Base-by-base conservation (phyloP, 2,329 filamentous ascomycete species). In the Ophiostoma himal-ulmi region DNA sequence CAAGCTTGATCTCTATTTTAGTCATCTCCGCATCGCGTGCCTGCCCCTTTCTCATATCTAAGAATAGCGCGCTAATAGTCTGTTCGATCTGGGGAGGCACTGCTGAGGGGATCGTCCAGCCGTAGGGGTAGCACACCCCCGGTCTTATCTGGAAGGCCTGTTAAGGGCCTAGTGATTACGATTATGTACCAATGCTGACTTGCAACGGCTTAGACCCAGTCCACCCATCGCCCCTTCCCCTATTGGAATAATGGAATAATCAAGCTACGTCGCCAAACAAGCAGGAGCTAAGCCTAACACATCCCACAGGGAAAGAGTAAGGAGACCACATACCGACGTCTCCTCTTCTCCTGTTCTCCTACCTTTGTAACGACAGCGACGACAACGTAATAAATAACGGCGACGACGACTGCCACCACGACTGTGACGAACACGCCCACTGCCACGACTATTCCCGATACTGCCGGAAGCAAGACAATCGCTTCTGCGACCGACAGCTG, bases 1-100 rank as follows among this genome's bases (percentile, higher is more conserved):
- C 52, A 57, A 57, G 52, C 52, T 57, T 57, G 26, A 57, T 22
- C 14, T 26, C 22, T 22, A 48, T 48, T 34, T 62, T 34, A 34
- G 57, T 62, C 57, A 62, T 62, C 57, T 62, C 57, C 57, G 57
- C 57, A 62, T 62, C 57, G 57, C 57, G 57, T 62, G 57, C 22
- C 57, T 34, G 57, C 57, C 57, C 57, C 57, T 34, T 62, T 57
- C 52, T n/a, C n/a, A 57, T 57, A 48, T 48, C 44, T 57, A 26
- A 57, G n/a, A 57, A 57, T 62, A 14, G 57, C 57, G 57, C 57
- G 57, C 57, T 30, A n/a, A n/a, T 62, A 62, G 26, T 34, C 52
- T 22, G 57, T 5, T 57, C n/a, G 52, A 57, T 57, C 52, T 26
- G 52, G 52, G 52, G 52, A 57, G 22, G 48, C 48, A 26, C 48